Percentiles rank a stretch among this genome's conserved stretches.
Evolutionary conservation across 805 yeast species (phyloP).

Genomic region (Monosporozyma aerobia): DNA sequence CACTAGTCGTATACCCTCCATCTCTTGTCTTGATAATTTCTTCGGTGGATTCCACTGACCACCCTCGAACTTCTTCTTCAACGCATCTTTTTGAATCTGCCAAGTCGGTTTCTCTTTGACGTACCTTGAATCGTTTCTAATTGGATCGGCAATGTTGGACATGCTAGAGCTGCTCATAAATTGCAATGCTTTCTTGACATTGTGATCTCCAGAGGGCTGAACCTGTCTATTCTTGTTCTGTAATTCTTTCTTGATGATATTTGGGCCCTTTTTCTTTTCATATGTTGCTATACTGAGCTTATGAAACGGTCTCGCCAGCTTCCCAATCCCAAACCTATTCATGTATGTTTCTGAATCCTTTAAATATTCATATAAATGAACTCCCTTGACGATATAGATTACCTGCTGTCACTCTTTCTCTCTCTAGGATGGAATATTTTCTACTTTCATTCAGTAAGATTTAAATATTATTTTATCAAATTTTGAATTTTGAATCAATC

Average conservation of each 20-base stretch:
- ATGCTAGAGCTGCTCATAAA: not conserved
- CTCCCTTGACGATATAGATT: not conserved
- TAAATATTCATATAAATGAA: not conserved
- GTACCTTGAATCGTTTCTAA: not conserved
- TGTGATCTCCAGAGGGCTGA: too few species aligned
- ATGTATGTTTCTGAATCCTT: not conserved
- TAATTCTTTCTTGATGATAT: not conserved
- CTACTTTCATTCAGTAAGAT: not conserved
- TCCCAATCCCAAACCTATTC: not conserved
- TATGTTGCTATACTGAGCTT: not conserved
- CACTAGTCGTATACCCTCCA: conserved; percentile 52
- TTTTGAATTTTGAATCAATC: not conserved
- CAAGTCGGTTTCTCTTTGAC: conserved; percentile 41
- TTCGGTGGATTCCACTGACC: conserved; percentile 58
- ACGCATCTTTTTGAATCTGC: conserved; percentile 58
- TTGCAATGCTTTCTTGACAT: not conserved
- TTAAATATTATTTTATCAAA: not conserved
- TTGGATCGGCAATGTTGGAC: not conserved
- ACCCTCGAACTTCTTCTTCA: conserved; percentile 51
- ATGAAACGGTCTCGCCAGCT: not conserved
- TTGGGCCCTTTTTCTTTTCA: not conserved
- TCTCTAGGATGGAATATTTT: too few species aligned
- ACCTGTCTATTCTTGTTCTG: not conserved
- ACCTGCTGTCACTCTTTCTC: not conserved
- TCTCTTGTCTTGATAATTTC: conserved; percentile 57